These are phyloP conservation scores for Schwanniomyces yamadae DNA, from an alignment of 805 yeast genomes.

Conservation along the genomic window DNA sequence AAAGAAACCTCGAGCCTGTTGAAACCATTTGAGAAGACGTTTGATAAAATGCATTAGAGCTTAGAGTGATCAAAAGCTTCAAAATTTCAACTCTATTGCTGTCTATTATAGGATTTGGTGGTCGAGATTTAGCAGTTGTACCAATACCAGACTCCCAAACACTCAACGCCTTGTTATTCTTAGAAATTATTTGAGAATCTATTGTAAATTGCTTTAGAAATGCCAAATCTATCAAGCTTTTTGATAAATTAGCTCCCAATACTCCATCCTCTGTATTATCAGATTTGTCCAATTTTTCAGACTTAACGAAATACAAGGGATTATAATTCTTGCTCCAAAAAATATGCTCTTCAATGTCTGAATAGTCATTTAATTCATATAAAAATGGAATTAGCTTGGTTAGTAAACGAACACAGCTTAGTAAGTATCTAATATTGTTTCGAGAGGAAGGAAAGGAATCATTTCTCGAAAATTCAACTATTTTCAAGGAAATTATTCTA, in stretches of 20 bases:
- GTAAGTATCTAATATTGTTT: conserved; percentile 32
- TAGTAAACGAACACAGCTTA: conserved; percentile 64
- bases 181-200: conserved; percentile 6
- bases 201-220: conserved; percentile 60
- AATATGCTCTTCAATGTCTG: conserved; percentile 26
- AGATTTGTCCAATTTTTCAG: conserved; percentile 7
- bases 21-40: conserved; percentile 40
- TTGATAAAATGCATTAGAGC: conserved; percentile 60
- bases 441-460: conserved; percentile 11
- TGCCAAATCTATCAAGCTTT: conserved; percentile 41
- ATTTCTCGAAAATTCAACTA: conserved; percentile 19
- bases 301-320: conserved; percentile 17
- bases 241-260: conserved; percentile 37
- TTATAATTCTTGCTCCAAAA: conserved; percentile 46
- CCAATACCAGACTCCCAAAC: conserved; percentile 87
- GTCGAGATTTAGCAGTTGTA: conserved; percentile 25
- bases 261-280: conserved; percentile 15
- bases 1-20: conserved; percentile 60
- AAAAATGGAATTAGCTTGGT: conserved; percentile 65
- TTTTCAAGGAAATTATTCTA: conserved; percentile 21
- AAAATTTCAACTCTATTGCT: conserved; percentile 67
- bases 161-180: conserved; percentile 1
- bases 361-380: conserved; percentile 47
- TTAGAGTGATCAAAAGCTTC: conserved; percentile 56
- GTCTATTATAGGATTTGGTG: conserved; percentile 43